Percentiles rank a stretch among this genome's conserved stretches.
Evolutionary conservation across 345 rosid genomes (phyloP).

Genomic region (Streptanthus diversifolius): DNA sequence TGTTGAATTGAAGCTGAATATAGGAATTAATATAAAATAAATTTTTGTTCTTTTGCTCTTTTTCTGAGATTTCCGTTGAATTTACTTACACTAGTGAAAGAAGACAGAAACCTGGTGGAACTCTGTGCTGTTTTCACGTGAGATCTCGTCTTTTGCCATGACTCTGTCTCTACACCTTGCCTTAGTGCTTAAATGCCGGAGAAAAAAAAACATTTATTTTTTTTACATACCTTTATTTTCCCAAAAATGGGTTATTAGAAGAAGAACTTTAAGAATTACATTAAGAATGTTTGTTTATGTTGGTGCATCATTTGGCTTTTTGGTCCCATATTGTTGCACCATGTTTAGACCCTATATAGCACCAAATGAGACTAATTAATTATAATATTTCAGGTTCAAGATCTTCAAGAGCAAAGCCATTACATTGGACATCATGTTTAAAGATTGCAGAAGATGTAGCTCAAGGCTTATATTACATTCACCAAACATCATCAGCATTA

Average conservation of each 20-base stretch:
- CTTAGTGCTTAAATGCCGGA: conserved; percentile 19
- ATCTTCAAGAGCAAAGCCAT: conserved; percentile 79
- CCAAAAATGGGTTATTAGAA: not conserved
- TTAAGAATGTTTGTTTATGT: conserved; percentile 20
- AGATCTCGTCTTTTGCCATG: conserved; percentile 29
- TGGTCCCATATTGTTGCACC: not conserved
- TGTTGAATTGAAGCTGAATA: conserved; percentile 19
- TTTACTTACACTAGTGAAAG: conserved; percentile 19
- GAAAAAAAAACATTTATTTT: not conserved
- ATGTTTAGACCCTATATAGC: not conserved
- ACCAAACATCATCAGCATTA: conserved; percentile 73
- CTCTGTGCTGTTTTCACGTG: conserved; percentile 39
- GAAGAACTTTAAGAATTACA: conserved; percentile 2
- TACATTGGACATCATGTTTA: conserved; percentile 95
- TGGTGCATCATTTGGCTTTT: not conserved
- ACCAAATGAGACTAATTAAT: not conserved
- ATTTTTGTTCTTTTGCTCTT: conserved; percentile 27
- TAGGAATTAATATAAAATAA: too few relatives aligned
- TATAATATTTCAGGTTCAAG: conserved; percentile 60
- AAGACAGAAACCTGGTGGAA: conserved; percentile 31
- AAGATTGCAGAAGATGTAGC: conserved; percentile 98
- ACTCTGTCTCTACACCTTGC: conserved; percentile 28
- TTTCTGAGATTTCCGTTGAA: not conserved
- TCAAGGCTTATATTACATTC: conserved; percentile 82
- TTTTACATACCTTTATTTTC: not conserved